A percentile compares a stretch with the other conserved stretches of the same genome.
Evolutionary conservation across 169 alveolate species (phyloP).

Genomic region (Cryptosporidium sp.): DNA sequence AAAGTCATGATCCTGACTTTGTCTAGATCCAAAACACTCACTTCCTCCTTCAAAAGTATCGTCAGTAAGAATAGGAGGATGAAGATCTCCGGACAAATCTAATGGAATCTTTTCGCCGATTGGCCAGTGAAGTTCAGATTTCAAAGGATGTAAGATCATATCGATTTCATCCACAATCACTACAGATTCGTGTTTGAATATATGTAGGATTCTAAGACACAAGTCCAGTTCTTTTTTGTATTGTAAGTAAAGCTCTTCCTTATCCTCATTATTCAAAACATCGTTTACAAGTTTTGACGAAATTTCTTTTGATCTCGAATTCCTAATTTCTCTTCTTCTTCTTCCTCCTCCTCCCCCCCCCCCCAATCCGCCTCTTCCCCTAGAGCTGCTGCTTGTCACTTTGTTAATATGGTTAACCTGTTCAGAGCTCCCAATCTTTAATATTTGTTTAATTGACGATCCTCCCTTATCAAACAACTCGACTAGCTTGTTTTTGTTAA

Average conservation of each 20-base stretch:
- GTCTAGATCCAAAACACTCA: not conserved
- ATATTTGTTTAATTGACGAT: constrained; percentile 10
- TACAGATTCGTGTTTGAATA: constrained; percentile 82
- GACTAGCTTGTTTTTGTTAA: constrained; percentile 9
- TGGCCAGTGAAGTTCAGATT: constrained; percentile 94
- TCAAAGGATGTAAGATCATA: constrained; percentile 90
- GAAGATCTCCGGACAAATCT: constrained; percentile 9
- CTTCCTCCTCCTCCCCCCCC: too few species aligned
- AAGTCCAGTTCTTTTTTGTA: constrained; percentile 80
- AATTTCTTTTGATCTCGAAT: not conserved
- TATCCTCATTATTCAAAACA: constrained; percentile 20
- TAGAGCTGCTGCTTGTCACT: too few species aligned
- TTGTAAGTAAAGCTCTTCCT: constrained; percentile 47
- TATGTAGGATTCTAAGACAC: constrained; percentile 82
- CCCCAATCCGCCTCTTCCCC: too few species aligned
- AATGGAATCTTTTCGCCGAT: constrained; percentile 85
- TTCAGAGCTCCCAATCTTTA: not conserved
- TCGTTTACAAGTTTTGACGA: not conserved
- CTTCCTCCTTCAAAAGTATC: not conserved
- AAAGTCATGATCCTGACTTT: not conserved
- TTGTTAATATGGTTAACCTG: not conserved
- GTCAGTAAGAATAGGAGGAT: not conserved
- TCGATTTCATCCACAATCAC: constrained; percentile 92
- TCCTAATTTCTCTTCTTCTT: not conserved
- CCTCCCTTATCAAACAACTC: not conserved